Evolutionary conservation across 2,329 filamentous ascomycete genomes (phyloP).

Genomic region (Exophiala mesophila): DNA sequence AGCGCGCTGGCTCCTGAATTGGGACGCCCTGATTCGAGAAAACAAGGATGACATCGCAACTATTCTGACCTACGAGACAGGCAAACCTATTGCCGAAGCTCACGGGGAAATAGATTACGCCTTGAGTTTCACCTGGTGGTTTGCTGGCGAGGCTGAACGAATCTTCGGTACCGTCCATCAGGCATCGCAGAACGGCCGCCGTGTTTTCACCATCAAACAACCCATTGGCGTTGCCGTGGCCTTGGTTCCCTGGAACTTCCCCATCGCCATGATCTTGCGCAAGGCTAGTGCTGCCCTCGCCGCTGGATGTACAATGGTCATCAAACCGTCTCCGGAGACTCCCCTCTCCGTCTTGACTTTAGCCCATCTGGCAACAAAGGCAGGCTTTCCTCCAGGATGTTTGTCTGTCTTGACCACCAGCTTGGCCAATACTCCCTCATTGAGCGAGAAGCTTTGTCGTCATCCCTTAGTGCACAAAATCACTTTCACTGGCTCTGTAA

Average conservation of each 20-base stretch:
- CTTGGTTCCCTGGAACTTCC: constrained; percentile 69
- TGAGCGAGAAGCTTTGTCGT: constrained; percentile 45
- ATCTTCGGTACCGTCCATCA: constrained; percentile 56
- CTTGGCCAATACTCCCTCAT: constrained; percentile 33
- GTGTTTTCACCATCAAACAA: constrained; percentile 68
- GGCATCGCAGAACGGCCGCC: constrained; percentile 56
- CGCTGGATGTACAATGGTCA: constrained; percentile 63
- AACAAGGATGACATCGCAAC: constrained; percentile 58
- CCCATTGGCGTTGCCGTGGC: constrained; percentile 64
- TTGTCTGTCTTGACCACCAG: constrained; percentile 55
- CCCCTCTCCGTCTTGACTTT: constrained; percentile 59
- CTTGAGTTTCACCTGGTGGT: constrained; percentile 53
- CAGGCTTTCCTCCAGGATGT: constrained; percentile 54
- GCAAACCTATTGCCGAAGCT: constrained; percentile 54
- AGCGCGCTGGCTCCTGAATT: constrained; percentile 58
- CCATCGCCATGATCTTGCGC: constrained; percentile 61
- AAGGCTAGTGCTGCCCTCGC: constrained; percentile 64
- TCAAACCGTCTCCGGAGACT: constrained; percentile 64
- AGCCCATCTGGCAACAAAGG: constrained; percentile 52
- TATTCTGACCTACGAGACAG: constrained; percentile 59
- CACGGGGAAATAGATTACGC: constrained; percentile 55
- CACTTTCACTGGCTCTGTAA: constrained; percentile 55
- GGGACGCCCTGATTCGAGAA: constrained; percentile 58
- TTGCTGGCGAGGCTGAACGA: constrained; percentile 56
- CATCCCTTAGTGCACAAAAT: constrained; percentile 56